Conservation (phyloP, 73 alveolate species). For the Stentor coeruleus region DNA sequence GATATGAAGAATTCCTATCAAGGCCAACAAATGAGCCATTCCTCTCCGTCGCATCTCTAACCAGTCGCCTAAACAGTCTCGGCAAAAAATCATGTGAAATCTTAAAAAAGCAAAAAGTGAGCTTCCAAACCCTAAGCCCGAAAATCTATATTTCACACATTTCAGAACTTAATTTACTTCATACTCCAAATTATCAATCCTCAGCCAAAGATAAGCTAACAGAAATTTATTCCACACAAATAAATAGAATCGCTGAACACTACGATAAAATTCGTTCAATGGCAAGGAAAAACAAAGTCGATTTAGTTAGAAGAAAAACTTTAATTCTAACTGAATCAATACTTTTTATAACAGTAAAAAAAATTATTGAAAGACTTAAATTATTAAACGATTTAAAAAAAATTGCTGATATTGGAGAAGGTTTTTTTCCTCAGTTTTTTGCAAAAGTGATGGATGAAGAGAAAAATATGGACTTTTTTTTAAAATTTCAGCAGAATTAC, state of each 20-base stretch:
- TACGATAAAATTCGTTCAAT: background rate
- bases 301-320: background rate
- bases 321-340: background rate
- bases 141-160: background rate
- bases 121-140: background rate
- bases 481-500: background rate
- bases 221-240: background rate
- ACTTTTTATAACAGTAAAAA: background rate
- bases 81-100: background rate
- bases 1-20: background rate
- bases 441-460: background rate
- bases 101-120: background rate
- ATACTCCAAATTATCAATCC: background rate
- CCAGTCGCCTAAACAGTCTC: background rate
- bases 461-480: background rate
- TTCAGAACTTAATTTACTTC: background rate
- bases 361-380: too few species aligned
- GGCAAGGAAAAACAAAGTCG: background rate
- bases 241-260: conserved; percentile 10
- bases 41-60: background rate
- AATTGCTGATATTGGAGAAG: background rate
- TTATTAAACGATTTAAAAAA: background rate
- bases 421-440: background rate
- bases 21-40: background rate
- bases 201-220: background rate